phyloP scores from a whole-genome alignment of 179 eudicot genomes.

The Beta lomatogona region DNA sequence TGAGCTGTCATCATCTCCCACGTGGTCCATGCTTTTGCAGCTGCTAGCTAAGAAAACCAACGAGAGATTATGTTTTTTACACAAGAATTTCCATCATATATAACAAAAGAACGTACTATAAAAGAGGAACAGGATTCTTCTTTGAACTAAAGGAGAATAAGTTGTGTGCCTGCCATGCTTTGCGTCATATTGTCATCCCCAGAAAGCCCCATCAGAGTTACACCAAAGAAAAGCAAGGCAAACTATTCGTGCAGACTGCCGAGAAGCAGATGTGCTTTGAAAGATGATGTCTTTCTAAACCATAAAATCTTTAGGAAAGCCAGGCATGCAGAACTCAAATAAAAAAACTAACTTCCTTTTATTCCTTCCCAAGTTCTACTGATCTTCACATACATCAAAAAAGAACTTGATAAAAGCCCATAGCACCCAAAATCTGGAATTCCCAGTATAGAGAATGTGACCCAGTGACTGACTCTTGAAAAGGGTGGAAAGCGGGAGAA shows the following conservation, averaged over 20 bases:
- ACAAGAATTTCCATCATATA: background rate
- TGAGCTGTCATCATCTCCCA: conserved; percentile 99
- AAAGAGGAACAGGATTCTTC: background rate
- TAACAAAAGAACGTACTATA: background rate
- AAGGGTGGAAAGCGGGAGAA: background rate
- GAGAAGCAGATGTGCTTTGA: background rate
- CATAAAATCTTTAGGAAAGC: too few relatives aligned
- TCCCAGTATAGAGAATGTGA: background rate
- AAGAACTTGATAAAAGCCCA: background rate
- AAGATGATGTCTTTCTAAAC: background rate
- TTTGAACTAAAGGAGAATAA: background rate
- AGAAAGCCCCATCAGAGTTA: background rate
- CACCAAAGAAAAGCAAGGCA: background rate
- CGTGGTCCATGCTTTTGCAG: conserved; percentile 96
- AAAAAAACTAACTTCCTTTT: background rate
- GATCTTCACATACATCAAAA: background rate
- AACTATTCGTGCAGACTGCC: background rate
- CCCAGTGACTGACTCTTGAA: background rate
- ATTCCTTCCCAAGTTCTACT: background rate
- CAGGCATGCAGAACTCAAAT: too few relatives aligned
- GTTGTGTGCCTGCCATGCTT: background rate
- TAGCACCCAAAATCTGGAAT: background rate
- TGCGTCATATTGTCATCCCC: background rate
- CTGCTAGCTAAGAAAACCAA: conserved; percentile 58
- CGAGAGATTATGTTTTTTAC: background rate